Conservation (phyloP, 345 rosid species). For the Lumnitzera racemosa region DNA sequence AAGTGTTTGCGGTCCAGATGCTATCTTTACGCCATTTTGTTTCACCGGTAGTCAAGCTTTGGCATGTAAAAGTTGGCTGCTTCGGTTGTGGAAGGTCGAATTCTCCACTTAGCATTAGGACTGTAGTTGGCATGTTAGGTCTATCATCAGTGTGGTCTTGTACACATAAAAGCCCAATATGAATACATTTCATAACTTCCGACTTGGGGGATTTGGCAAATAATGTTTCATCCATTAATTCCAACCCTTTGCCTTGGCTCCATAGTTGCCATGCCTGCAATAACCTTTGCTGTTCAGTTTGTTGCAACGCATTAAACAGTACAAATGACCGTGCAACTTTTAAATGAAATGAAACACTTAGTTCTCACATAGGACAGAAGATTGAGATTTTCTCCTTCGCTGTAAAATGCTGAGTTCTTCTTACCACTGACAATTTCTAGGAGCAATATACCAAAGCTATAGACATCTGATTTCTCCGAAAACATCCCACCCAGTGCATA, state of each 20-base stretch:
- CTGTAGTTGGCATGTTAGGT: conserved; percentile 17
- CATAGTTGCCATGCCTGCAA: conserved; percentile 5
- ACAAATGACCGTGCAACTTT: too few relatives aligned
- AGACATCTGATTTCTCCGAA: conserved; percentile 23
- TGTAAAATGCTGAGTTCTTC: conserved; percentile 5
- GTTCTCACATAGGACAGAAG: conserved; percentile 14
- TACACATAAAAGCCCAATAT: conserved; percentile 24
- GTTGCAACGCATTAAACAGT: too few relatives aligned
- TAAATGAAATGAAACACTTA: too few relatives aligned
- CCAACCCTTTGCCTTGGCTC: not conserved
- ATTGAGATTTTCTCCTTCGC: not conserved
- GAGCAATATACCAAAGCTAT: conserved; percentile 21
- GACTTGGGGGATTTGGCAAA: not conserved
- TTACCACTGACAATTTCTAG: conserved; percentile 20
- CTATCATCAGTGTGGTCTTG: conserved; percentile 19
- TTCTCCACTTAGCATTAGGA: conserved; percentile 16
- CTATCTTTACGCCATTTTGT: too few relatives aligned
- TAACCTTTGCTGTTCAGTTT: not conserved
- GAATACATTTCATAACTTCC: conserved; percentile 16
- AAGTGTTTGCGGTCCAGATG: too few relatives aligned
- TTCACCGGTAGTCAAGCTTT: not conserved
- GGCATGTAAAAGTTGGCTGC: not conserved
- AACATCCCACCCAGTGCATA: conserved; percentile 19
- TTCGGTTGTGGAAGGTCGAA: conserved; percentile 1
- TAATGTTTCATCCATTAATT: not conserved